Conservation (phyloP, 2,329 filamentous ascomycete genomes). For the Phyllosticta citribraziliensis region DNA sequence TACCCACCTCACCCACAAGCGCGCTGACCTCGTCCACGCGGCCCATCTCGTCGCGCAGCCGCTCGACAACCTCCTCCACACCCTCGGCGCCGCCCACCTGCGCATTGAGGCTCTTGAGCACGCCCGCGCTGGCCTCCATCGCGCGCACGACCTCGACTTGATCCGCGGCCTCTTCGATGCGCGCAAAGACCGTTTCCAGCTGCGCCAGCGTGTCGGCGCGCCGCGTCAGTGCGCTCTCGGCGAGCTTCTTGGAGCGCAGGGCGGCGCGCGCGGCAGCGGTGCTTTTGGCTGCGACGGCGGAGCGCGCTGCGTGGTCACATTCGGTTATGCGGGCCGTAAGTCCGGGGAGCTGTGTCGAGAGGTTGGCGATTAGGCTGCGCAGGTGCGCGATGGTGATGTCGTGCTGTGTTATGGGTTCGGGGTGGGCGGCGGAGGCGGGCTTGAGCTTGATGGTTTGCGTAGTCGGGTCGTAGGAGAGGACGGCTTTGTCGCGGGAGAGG, state of each 20-base stretch:
- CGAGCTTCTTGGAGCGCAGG: conserved; percentile 71
- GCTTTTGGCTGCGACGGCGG: conserved; percentile 64
- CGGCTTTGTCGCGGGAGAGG: conserved; percentile 52
- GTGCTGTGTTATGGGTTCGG: conserved; percentile 56
- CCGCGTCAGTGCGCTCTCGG: conserved; percentile 62
- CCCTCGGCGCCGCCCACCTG: conserved; percentile 67
- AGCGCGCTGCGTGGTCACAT: conserved; percentile 50
- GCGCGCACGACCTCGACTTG: conserved; percentile 75
- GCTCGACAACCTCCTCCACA: conserved; percentile 67
- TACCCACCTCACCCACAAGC: conserved; percentile 55
- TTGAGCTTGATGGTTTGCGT: conserved; percentile 72
- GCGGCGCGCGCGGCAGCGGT: conserved; percentile 64
- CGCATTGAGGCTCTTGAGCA: conserved; percentile 62
- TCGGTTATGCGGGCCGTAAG: conserved; percentile 46
- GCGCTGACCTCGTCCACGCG: conserved; percentile 65
- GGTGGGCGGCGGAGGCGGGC: conserved; percentile 30
- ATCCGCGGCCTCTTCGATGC: conserved; percentile 75
- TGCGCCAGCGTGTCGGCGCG: conserved; percentile 67
- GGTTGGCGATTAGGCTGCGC: conserved; percentile 57
- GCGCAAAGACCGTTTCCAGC: conserved; percentile 72
- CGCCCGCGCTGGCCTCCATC: conserved; percentile 68
- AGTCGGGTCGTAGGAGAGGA: conserved; percentile 65
- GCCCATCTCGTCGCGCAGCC: conserved; percentile 67
- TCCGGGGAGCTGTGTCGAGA: conserved; percentile 57
- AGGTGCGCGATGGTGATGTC: conserved; percentile 76